Conservation (phyloP, 1,284 basidiomycete species). For the Pisolithus thermaeus region DNA sequence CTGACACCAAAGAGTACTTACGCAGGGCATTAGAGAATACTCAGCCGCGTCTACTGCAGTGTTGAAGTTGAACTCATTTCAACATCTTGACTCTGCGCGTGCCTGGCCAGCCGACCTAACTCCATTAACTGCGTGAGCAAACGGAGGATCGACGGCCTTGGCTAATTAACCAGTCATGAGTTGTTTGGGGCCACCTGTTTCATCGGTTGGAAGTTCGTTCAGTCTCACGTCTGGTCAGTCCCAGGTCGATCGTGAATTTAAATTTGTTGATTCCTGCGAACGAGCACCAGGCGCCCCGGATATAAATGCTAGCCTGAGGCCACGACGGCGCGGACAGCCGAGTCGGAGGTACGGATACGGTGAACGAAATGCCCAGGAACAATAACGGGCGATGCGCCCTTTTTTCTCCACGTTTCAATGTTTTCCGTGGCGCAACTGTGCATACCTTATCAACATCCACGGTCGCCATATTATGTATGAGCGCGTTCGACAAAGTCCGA, state of each 20-base stretch:
- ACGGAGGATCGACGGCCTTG: constrained; percentile 1
- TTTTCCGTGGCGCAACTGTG: too few relatives aligned
- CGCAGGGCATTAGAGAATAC: too few relatives aligned
- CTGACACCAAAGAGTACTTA: too few relatives aligned
- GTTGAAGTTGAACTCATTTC: too few relatives aligned
- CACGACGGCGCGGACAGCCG: neutral
- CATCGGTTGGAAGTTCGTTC: neutral
- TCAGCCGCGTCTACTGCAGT: too few relatives aligned
- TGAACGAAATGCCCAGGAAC: neutral
- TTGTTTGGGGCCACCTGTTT: neutral
- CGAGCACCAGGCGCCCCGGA: neutral
- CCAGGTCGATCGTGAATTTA: too few relatives aligned
- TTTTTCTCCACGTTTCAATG: too few relatives aligned
- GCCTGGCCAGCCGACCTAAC: neutral
- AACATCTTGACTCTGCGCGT: neutral
- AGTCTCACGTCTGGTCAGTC: neutral
- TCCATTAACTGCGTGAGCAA: neutral
- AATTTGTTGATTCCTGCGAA: neutral
- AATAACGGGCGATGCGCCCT: too few relatives aligned
- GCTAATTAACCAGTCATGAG: neutral
- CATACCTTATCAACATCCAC: too few relatives aligned
- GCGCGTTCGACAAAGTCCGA: too few relatives aligned
- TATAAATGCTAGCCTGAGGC: neutral
- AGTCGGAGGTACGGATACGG: neutral
- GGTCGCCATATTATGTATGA: too few relatives aligned